Evolutionary conservation across 768 basidiomycete species (phyloP).

Genomic region (Mycena venus): DNA sequence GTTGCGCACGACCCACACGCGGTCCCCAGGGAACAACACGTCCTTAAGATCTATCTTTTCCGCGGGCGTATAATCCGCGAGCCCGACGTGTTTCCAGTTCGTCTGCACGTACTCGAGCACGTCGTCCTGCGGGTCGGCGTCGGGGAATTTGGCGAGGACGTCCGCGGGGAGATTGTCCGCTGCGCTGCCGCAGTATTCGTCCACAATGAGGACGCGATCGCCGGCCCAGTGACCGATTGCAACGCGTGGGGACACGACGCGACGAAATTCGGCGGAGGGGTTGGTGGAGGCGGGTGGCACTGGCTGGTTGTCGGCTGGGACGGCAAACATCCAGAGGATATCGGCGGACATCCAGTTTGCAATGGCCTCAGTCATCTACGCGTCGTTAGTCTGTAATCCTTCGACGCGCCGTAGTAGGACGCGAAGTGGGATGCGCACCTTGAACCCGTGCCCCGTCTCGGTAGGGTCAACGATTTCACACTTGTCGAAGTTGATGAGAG

Average conservation of each 20-base stretch:
- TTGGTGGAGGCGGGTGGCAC: background rate
- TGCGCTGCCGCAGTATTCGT: background rate
- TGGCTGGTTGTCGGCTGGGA: background rate
- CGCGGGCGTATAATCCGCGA: conserved; percentile 3
- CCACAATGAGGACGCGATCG: conserved; percentile 19
- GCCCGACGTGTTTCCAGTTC: background rate
- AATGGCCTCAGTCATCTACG: background rate
- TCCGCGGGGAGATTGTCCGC: background rate
- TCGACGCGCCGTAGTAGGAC: background rate
- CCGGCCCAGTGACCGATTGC: conserved; percentile 20
- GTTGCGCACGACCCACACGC: conserved; percentile 22
- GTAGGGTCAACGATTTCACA: background rate
- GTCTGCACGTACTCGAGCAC: background rate
- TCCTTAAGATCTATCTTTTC: no score
- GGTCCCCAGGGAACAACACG: background rate
- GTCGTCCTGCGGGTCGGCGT: background rate
- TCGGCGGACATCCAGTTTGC: background rate
- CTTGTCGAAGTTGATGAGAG: conserved; percentile 19
- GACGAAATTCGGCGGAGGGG: background rate
- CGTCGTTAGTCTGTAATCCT: background rate
- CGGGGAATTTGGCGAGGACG: background rate
- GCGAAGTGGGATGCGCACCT: background rate
- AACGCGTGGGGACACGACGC: background rate
- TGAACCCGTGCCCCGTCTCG: background rate
- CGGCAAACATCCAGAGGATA: background rate